Evolutionary conservation across 441 rosid species (phyloP).

Genomic region (Populus hybrid): DNA sequence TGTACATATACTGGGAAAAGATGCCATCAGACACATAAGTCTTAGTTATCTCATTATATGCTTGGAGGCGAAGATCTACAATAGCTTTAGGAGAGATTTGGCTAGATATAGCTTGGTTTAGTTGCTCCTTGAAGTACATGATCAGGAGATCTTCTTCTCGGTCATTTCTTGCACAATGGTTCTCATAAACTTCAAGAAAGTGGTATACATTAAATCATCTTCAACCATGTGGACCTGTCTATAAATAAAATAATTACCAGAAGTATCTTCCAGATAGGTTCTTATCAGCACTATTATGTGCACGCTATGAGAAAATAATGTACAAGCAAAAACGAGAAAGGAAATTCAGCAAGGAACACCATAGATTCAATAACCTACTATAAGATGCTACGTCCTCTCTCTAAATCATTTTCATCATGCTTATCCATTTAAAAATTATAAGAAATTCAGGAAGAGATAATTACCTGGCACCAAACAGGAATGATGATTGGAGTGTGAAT

Average conservation of each 20-base stretch:
- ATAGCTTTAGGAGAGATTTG: slow-evolving; percentile 85
- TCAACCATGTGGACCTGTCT: slow-evolving; percentile 97
- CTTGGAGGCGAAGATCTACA: slow-evolving; percentile 92
- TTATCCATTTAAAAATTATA: neutral
- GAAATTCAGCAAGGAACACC: neutral
- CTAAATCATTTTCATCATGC: neutral
- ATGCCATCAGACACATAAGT: slow-evolving; percentile 65
- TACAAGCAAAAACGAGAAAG: slow-evolving; percentile 1
- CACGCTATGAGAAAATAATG: slow-evolving; percentile 7
- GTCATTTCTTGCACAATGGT: slow-evolving; percentile 88
- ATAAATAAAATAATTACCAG: slow-evolving; percentile 7
- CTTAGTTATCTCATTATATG: slow-evolving; percentile 79
- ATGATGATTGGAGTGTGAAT: slow-evolving; percentile 96
- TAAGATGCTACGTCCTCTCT: neutral
- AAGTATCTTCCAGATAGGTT: neutral
- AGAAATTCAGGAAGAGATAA: neutral
- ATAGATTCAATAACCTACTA: neutral
- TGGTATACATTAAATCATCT: slow-evolving; percentile 95
- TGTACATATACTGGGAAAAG: slow-evolving; percentile 96
- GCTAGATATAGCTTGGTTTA: slow-evolving; percentile 90
- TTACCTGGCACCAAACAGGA: slow-evolving; percentile 99
- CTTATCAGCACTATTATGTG: neutral
- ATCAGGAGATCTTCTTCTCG: slow-evolving; percentile 90
- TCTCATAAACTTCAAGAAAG: slow-evolving; percentile 98
- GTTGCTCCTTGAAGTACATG: slow-evolving; percentile 87